phyloP scores from a whole-genome alignment of 106 monocot genomes.

The Cymbidium sinense region DNA sequence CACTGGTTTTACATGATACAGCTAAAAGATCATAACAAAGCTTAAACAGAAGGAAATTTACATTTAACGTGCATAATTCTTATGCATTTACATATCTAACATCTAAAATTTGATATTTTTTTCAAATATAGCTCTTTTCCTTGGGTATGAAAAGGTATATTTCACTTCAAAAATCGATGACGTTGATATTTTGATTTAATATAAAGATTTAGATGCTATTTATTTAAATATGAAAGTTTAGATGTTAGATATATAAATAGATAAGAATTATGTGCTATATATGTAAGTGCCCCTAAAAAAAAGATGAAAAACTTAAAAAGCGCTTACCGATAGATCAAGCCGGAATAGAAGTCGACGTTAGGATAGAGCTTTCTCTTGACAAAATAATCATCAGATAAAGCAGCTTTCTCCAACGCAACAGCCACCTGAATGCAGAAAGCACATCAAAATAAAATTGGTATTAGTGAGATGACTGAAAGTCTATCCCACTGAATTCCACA shows the following conservation, averaged over 20 bases:
- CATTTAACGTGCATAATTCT: too few species aligned
- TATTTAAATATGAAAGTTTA: too few species aligned
- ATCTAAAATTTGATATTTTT: too few species aligned
- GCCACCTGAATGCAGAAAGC: conserved; percentile 50
- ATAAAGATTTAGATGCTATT: too few species aligned
- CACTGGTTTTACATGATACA: conserved; percentile 37
- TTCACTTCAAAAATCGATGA: too few species aligned
- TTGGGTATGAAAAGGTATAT: too few species aligned
- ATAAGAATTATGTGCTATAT: too few species aligned
- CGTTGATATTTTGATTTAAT: too few species aligned
- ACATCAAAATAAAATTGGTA: neutral
- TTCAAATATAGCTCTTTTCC: too few species aligned
- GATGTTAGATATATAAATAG: too few species aligned
- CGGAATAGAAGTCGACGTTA: conserved; percentile 98
- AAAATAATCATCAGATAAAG: conserved; percentile 90
- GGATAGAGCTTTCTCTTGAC: conserved; percentile 91
- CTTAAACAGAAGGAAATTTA: too few species aligned
- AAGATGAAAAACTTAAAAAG: neutral
- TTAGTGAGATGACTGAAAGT: neutral
- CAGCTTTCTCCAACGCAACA: conserved; percentile 91
- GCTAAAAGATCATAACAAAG: conserved; percentile 11
- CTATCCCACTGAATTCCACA: neutral
- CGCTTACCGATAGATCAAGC: conserved; percentile 79
- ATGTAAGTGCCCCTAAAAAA: neutral
- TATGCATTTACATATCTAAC: too few species aligned